Evolutionary conservation across 257 asterid genomes (phyloP), one percentile per base, ranked within the genome.

Genomic region (Ligustrum vulgare): DNA sequence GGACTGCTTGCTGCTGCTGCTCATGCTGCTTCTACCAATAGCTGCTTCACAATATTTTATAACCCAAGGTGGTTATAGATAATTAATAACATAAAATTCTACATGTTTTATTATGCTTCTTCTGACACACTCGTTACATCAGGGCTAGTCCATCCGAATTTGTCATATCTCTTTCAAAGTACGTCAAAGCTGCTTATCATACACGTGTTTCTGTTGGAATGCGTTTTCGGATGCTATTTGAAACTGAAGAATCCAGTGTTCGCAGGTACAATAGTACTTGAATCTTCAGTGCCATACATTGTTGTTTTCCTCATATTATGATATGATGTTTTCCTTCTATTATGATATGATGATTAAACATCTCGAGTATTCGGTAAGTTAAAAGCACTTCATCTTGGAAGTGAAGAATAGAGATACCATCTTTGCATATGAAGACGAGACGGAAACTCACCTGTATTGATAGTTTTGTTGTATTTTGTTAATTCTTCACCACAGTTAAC

Each of bases 1-100:
- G 98, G 98, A 75, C 85, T 94, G 73, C 97, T 94, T 45, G 98
- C 98, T 75, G 98, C 98, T 8, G 98, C 98, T 76, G 98, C 98
- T 83, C 98, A 94, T 84, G 98, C 98, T 76, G 97, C 98, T 64
- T 93, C 97, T 45, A 94, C 98, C 32, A 92, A 92, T 82, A 94
- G 98, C 89, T 92, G 97, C 87, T 94, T 94, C 87, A 92, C 97
- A 56, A 91, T 94, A 47, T 94, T 94, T 85, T 94, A 82, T 74
- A 94, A 94, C 81, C 98, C 98, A 31, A 89, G 97, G 98, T 88
- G 64, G 75, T 28, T 62, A 74, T 43, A 13, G 9, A 58, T 58
- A 77, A 34, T 47, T 23, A 28, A 47, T 37, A 45, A 15, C 56
- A 54, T 34, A 72, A 37, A 16, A 51, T 56, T 72, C 58, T 67